Base-by-base conservation (phyloP, 768 basidiomycete species). In the Tulasnella sp. region DNA sequence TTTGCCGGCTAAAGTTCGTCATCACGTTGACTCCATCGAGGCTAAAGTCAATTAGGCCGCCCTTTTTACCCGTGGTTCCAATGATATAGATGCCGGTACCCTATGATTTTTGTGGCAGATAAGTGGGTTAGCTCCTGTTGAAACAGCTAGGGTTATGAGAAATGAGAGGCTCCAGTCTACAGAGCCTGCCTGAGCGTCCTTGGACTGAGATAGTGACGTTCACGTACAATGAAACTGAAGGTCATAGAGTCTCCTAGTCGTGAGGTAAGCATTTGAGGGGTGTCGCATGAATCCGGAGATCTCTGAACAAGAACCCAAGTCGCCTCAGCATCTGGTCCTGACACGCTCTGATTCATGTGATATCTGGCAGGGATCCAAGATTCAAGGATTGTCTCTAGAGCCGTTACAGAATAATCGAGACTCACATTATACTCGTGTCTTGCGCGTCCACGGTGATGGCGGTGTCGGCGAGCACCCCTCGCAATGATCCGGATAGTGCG, bases 241-340 rank as follows among this genome's bases (percentile, higher is more conserved):
- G 19, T 52, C 44, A 40, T 64, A 19, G 29, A 42, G 22, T 66
- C 52, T 26, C 67, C 41, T n/a, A 39, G 3, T n/a, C 66, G 19
- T 40, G n/a, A 62, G 26, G 63, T 68, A 5, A 42, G 26, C 41
- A 62, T n/a, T 66, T 35, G 39, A 68, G 52, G 35, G 40, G 44
- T 42, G 29, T 62, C 34, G 5, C 32, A 69, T 12, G 17, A 41
- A 68, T 47, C 75, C 37, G 36, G 41, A 39, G 76, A 76, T 71
- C 77, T 74, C 74, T 47, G n/a, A 72, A 29, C 12, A 19, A 14
- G 36, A 29, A 16, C 44, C 32, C 36, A 67, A 40, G 41, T 22
- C 16, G 32, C 22, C 12, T 44, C 42, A 44, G 42, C n/a, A 44
- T 44, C 42, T n/a, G 42, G n/a, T n/a, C n/a, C n/a, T n/a, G n/a